Base-by-base conservation (phyloP, 148 eudicot genomes). In the Suaeda aralocaspica region DNA sequence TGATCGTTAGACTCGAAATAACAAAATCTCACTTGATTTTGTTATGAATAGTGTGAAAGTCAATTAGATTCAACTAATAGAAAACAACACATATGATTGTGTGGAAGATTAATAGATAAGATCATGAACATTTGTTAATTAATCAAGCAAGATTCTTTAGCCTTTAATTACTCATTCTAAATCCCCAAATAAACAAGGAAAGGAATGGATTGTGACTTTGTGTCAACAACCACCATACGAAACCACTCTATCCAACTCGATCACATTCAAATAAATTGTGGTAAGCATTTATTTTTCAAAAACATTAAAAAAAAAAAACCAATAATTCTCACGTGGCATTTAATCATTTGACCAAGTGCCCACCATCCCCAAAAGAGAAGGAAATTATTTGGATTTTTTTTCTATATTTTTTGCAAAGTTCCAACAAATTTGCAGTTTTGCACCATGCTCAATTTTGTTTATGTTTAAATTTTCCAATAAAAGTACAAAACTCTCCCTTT, bases 341-440 rank as follows among this genome's bases (percentile, higher is more conserved):
- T 8, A 0, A 5, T 26, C 0, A 57, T 46, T 74, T 48, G 72
- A 3, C 66, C 81, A 78, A 65, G 56, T 70, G 73, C 57, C 36
- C 70, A 66, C 73, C 63, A 52, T 48, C 14, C 59, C 49, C 13
- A 19, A n/a, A 30, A 41, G n/a, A 56, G 50, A 74, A 68, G 14
- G 52, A 42, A 64, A 57, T 15, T 19, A n/a, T 28, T 74, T 77
- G 84, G 74, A 70, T 55, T 73, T 61, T 66, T 74, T 70, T 44
- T 11, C 41, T 19, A 49, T 44, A 56, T 49, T 74, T 61, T 63
- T 64, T 36, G 55, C 66, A 29, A 11, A 45, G 8, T 73, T 65
- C 59, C 70, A 69, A 73, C 74, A 72, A 79, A 45, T 70, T 49
- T 18, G 64, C 76, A 73, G 72, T 45, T 70, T 56, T 18, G 59